Evolutionary conservation across 345 rosid species (phyloP), one percentile per base, ranked within the genome.

Genomic region (Noccaea caerulescens): DNA sequence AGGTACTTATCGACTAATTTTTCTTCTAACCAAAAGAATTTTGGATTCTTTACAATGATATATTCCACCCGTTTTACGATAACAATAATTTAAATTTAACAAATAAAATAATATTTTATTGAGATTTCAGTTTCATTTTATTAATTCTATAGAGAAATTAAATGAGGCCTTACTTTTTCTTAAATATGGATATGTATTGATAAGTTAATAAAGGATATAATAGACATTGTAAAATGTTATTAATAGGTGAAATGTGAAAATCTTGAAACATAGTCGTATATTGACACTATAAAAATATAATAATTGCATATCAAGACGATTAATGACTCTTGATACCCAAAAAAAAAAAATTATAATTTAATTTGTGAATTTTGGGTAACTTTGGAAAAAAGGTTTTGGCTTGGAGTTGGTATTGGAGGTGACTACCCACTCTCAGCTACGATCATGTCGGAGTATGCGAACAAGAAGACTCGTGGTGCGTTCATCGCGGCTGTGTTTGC

Each of bases 341-440:
- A 12, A 30, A 30, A 7, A 11, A 20, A 20, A 1, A 53, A 27
- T 53, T 53, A 53, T 38, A 14, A 38, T 38, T 13, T 53, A 6
- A 42, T 6, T 44, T 56, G 20, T 18, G 20, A 2, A 32, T 1
- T 32, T 68, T 56, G 44, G 64, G 37, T 11, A 11, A 30, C 10
- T 42, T 27, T 54, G 14, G 20, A 25, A 45, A 54, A 65, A 69
- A 20, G 84, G 65, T 88, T 90, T 75, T 90, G 93, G 96, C 75
- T 90, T 0, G 96, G 96, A 13, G 86, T 88, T 0, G 96, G 96
- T 11, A 88, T 88, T 25, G 96, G 96, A 3, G 91, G 96, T 39
- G 91, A 90, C 72, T 87, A 87, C 63, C 96, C 96, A 45, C 87
- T 90, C 13, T 90, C 97, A 0, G 94, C 94, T 12, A 85, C 97